A percentile compares a stretch with the other conserved stretches of the same genome.
Conservation (phyloP, 805 yeast species). For the Metschnikowia cubensis region DNA sequence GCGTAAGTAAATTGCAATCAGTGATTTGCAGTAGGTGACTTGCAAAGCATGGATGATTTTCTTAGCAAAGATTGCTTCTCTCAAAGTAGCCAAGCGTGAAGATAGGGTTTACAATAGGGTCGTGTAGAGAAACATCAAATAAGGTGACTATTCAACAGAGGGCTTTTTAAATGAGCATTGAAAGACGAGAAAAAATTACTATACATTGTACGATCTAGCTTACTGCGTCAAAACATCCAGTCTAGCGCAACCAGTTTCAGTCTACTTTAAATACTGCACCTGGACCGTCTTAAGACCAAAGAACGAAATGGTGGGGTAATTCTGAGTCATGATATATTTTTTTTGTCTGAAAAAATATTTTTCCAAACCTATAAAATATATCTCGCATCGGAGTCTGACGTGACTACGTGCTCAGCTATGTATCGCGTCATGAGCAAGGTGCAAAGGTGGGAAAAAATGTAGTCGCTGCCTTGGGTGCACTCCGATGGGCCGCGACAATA, state of each 20-base stretch:
- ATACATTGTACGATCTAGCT: neutral
- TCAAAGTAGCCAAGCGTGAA: neutral
- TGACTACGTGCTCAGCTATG: neutral
- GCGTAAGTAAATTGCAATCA: too few species aligned
- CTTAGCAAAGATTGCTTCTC: neutral
- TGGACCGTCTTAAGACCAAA: neutral
- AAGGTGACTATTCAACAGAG: neutral
- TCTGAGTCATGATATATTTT: too few species aligned
- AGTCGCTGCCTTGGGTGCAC: conserved; percentile 11
- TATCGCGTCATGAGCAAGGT: neutral
- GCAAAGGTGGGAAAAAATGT: neutral
- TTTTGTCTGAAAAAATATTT: too few species aligned
- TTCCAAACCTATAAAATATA: neutral
- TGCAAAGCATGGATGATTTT: neutral
- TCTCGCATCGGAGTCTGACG: neutral
- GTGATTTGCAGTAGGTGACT: neutral
- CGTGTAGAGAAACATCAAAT: neutral
- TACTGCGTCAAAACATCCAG: neutral
- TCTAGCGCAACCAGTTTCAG: neutral
- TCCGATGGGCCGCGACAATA: conserved; percentile 11
- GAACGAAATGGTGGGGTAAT: too few species aligned
- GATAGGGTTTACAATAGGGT: neutral
- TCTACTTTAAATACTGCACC: neutral
- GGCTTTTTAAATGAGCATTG: too few species aligned
- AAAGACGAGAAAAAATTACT: neutral